These are phyloP conservation scores for Jackrogersella minutella DNA, from an alignment of 495 filamentous ascomycete genomes.

Conservation along the genomic window DNA sequence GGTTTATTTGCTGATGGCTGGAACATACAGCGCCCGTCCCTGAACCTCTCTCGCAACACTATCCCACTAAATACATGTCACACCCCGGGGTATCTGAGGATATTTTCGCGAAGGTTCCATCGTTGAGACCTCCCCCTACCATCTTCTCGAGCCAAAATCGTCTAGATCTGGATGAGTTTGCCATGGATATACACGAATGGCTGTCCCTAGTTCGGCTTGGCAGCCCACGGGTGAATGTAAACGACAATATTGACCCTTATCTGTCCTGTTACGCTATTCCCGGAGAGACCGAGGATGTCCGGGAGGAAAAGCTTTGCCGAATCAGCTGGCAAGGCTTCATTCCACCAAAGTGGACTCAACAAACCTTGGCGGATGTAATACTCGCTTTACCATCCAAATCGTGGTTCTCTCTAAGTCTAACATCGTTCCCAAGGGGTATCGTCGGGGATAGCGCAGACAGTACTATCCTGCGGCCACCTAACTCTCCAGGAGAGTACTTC, in stretches of 20 bases:
- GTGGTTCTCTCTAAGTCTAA: constrained; percentile 61
- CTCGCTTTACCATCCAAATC: constrained; percentile 49
- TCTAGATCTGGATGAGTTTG: constrained; percentile 65
- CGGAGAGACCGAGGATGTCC: constrained; percentile 42
- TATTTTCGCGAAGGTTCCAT: constrained; percentile 57
- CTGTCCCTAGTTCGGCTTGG: constrained; percentile 73
- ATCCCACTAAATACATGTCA: constrained; percentile 58
- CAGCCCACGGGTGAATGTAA: constrained; percentile 72
- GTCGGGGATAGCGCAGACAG: constrained; percentile 53
- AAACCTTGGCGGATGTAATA: constrained; percentile 52
- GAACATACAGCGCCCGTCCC: constrained; percentile 48
- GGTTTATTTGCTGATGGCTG: constrained; percentile 8
- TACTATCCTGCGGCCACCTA: constrained; percentile 56
- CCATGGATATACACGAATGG: constrained; percentile 81
- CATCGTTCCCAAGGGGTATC: constrained; percentile 55
- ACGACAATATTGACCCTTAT: constrained; percentile 81
- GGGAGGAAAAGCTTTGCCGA: constrained; percentile 51
- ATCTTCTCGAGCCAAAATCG: constrained; percentile 46
- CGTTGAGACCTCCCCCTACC: constrained; percentile 53
- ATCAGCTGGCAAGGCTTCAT: constrained; percentile 64
- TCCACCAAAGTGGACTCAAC: constrained; percentile 55
- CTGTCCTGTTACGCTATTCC: constrained; percentile 82
- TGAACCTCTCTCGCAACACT: constrained; percentile 62
- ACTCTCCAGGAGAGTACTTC: constrained; percentile 57
- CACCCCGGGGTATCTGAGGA: constrained; percentile 44